These are phyloP conservation scores for Annona squamosa DNA, from an alignment of 164 flowering plant genomes.

Conservation along the genomic window DNA sequence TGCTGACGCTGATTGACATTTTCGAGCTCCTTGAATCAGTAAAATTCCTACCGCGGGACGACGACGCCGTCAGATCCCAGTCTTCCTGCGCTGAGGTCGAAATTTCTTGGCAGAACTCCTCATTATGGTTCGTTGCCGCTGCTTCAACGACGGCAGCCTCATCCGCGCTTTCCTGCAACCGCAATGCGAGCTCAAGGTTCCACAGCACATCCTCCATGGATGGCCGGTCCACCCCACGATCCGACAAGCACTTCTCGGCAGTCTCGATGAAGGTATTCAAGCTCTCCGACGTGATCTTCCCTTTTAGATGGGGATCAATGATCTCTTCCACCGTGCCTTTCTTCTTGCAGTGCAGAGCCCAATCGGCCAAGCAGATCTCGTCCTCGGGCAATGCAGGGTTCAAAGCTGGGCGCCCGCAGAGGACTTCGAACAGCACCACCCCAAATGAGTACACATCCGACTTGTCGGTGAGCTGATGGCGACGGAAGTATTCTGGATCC, in stretches of 20 bases:
- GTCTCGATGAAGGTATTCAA: constrained; percentile 32
- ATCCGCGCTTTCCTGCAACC: constrained; percentile 34
- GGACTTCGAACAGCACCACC: constrained; percentile 40
- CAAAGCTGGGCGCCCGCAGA: constrained; percentile 35
- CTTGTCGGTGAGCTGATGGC: constrained; percentile 40
- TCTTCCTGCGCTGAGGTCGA: neutral
- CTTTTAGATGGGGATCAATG: constrained; percentile 31
- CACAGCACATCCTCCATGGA: constrained; percentile 41
- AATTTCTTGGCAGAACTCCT: constrained; percentile 15
- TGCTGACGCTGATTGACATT: constrained; percentile 68
- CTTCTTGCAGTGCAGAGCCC: constrained; percentile 32
- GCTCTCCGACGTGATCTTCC: constrained; percentile 35
- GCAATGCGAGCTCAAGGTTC: constrained; percentile 43
- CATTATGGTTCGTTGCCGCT: constrained; percentile 6
- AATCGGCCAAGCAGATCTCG: constrained; percentile 38
- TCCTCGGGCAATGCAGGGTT: constrained; percentile 23
- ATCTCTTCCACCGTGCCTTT: constrained; percentile 35
- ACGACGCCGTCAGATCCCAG: neutral
- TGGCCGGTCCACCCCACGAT: constrained; percentile 40
- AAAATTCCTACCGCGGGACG: constrained; percentile 1
- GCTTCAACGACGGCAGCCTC: constrained; percentile 13
- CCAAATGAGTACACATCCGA: constrained; percentile 52
- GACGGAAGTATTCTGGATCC: constrained; percentile 47
- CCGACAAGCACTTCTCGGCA: constrained; percentile 33
- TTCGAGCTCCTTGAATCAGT: constrained; percentile 68